These are phyloP conservation scores for Periglandula ipomoeae DNA, from an alignment of 2,329 filamentous ascomycete species.

Conservation along the genomic window DNA sequence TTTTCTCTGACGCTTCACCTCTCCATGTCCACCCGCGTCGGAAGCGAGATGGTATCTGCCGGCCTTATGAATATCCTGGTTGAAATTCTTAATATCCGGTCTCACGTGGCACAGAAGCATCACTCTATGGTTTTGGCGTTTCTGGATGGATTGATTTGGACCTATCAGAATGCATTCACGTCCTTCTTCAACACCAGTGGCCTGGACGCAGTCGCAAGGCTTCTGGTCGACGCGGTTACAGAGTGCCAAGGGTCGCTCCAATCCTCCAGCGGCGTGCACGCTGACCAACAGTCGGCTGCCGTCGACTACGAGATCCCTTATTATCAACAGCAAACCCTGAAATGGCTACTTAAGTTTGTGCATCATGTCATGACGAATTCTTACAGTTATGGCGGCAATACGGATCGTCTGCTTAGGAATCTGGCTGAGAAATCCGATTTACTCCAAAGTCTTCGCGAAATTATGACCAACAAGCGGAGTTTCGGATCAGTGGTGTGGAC, in stretches of 20 bases:
- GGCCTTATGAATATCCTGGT: constrained; percentile 85
- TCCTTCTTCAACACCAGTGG: constrained; percentile 75
- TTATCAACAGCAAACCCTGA: constrained; percentile 85
- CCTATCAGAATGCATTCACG: constrained; percentile 74
- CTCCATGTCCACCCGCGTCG: constrained; percentile 64
- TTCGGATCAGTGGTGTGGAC: constrained; percentile 97
- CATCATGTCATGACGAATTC: constrained; percentile 87
- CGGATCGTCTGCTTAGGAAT: constrained; percentile 83
- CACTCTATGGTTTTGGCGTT: constrained; percentile 80
- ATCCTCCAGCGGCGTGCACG: constrained; percentile 61
- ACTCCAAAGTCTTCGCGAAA: constrained; percentile 65
- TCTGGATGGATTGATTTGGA: constrained; percentile 79
- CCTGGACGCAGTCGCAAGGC: constrained; percentile 79
- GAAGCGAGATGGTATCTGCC: constrained; percentile 76
- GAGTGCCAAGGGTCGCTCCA: constrained; percentile 58
- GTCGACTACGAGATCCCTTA: constrained; percentile 93
- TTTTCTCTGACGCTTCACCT: constrained; percentile 83
- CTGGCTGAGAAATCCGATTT: constrained; percentile 87
- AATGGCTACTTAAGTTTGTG: constrained; percentile 91
- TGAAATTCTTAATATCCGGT: constrained; percentile 77
- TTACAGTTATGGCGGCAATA: constrained; percentile 62
- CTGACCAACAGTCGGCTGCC: constrained; percentile 61
- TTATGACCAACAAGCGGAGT: constrained; percentile 68
- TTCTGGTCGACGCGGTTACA: constrained; percentile 72
- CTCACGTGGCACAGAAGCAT: constrained; percentile 70